Conservation (phyloP, 2,329 filamentous ascomycete genomes). For the Arthroderma uncinatum region DNA sequence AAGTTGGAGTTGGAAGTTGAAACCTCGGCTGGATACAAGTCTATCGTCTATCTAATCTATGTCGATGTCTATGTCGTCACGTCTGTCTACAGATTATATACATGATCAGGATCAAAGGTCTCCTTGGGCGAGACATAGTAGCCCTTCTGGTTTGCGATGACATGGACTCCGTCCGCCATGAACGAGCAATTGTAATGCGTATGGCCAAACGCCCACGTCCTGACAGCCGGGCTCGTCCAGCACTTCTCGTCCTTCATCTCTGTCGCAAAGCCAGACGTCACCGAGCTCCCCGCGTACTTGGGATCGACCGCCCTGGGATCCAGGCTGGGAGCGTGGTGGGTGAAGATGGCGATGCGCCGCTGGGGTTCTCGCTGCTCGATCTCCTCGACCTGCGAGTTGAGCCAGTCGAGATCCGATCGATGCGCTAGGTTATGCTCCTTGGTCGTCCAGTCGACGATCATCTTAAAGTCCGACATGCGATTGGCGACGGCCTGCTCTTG, state of each 20-base stretch:
- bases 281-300: constrained; percentile 17
- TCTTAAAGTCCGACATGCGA: constrained; percentile 43
- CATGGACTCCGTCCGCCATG: constrained; percentile 15
- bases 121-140: constrained; percentile 24
- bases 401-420: constrained; percentile 39
- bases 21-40: background rate
- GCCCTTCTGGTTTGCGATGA: constrained; percentile 32
- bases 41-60: background rate
- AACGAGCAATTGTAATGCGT: constrained; percentile 35
- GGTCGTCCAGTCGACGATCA: constrained; percentile 41
- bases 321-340: constrained; percentile 44
- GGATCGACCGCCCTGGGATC: constrained; percentile 19
- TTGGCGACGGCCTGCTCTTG: constrained; percentile 29
- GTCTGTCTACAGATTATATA: constrained; percentile 2
- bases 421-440: constrained; percentile 41
- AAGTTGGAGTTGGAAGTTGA: background rate
- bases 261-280: constrained; percentile 29
- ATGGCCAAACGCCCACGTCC: constrained; percentile 37
- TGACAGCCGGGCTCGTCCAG: constrained; percentile 26
- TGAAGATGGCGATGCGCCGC: constrained; percentile 17
- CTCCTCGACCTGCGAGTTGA: constrained; percentile 30
- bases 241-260: constrained; percentile 29
- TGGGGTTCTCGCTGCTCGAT: constrained; percentile 16
- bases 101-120: constrained; percentile 23
- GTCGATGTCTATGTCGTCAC: background rate